Base-by-base conservation (phyloP, 2,329 filamentous ascomycete species). In the Monosporascus cannonballus region DNA sequence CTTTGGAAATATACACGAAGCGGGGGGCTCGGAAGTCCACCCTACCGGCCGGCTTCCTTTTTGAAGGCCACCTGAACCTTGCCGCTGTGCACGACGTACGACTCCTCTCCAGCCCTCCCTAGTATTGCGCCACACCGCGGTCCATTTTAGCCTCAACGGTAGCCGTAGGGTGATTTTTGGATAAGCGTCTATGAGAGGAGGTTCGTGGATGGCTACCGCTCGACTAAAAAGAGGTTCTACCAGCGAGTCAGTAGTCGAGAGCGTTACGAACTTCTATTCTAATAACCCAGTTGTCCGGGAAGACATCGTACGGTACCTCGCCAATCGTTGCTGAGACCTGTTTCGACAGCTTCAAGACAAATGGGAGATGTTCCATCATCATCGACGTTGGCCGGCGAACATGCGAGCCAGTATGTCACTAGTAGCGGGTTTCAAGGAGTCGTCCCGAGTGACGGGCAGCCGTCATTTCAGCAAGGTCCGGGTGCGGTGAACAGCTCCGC, bases 351-450 rank as follows among this genome's bases (percentile, higher is more conserved):
- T 20, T 27, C 42, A 15, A 30, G 22, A 50, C 55, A 57, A 64
- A 72, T 72, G 70, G 67, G 68, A 63, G 68, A 70, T 63, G 57
- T 62, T 59, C 59, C 63, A 53, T 54, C 64, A 52, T 58, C 66
- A 30, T 55, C 59, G 47, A 62, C 62, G 53, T 54, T 62, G 56
- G 58, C 60, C 58, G 58, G 52, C 56, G 67, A 69, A 58, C 61
- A 61, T 57, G 59, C 61, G 49, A 59, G 41, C 50, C 58, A 61
- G 27, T 63, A 66, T 36, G 46, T 48, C 39, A 49, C 55, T 34
- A 51, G 50, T 55, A 55, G 54, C 49, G 27, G 51, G 45, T 55
- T 54, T 50, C 60, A 61, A 52, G 61, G 57, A 47, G 51, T 51
- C 47, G 47, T 48, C 47, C 51, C 60, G 37, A 57, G 51, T 46